A percentile compares a stretch with the other conserved stretches of the same genome.
These are phyloP conservation scores for Ilex asprella DNA, from an alignment of 257 asterid genomes.

Conservation along the genomic window DNA sequence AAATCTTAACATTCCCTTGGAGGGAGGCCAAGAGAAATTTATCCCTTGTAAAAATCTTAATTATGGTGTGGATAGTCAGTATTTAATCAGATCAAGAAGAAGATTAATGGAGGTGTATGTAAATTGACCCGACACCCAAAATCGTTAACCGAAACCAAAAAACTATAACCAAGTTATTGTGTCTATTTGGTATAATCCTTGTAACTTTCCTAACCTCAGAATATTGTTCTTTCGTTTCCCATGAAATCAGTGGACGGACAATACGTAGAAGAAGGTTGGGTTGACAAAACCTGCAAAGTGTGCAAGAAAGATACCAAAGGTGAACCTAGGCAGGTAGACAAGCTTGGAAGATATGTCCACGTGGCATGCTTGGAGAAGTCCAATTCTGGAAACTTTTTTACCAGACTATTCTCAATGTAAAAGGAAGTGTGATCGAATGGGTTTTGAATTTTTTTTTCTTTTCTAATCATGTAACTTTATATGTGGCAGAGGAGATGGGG, in stretches of 20 bases:
- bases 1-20: no score
- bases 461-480: no score
- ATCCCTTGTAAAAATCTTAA: no score
- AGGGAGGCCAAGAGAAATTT: no score
- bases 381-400: constrained; percentile 61
- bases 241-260: constrained; percentile 63
- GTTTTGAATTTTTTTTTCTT: no score
- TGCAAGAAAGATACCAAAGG: constrained; percentile 90
- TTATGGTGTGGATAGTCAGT: not conserved
- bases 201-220: not conserved
- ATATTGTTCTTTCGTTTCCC: not conserved
- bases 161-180: not conserved
- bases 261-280: constrained; percentile 97
- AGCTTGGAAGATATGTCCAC: constrained; percentile 77
- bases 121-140: no score
- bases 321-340: constrained; percentile 76
- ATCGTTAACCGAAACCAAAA: no score
- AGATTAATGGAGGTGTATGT: no score
- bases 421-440: no score
- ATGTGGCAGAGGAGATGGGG: no score
- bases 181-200: not conserved
- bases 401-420: constrained; percentile 59
- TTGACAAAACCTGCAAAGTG: constrained; percentile 88
- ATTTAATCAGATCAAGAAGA: no score
- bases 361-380: constrained; percentile 61